phyloP scores from a whole-genome alignment of 805 yeast species.

The Metschnikowia henanensis region DNA sequence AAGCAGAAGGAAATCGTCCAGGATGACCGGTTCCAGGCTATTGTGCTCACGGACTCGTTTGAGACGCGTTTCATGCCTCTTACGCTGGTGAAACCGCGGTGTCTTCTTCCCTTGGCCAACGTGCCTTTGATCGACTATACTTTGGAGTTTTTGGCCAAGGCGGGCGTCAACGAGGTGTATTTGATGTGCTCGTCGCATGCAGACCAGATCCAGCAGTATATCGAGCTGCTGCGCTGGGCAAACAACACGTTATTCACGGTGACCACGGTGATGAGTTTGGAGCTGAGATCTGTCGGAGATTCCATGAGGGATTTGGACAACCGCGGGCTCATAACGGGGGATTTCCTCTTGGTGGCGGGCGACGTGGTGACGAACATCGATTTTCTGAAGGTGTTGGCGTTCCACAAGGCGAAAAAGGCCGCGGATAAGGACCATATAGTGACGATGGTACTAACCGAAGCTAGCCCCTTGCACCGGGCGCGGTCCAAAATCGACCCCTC shows the following conservation, averaged over 20 bases:
- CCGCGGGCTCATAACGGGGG: conserved; percentile 86
- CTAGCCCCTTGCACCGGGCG: conserved; percentile 81
- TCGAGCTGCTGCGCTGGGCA: conserved; percentile 71
- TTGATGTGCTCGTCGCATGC: conserved; percentile 91
- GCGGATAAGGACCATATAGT: conserved; percentile 88
- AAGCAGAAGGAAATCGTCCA: conserved; percentile 59
- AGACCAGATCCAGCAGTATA: conserved; percentile 80
- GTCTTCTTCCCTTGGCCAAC: conserved; percentile 88
- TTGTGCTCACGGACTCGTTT: conserved; percentile 91
- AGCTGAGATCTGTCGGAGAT: conserved; percentile 92
- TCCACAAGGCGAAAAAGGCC: conserved; percentile 69
- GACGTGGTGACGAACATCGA: conserved; percentile 95
- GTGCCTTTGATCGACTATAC: conserved; percentile 95
- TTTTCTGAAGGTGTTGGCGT: conserved; percentile 66
- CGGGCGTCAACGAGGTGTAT: conserved; percentile 87
- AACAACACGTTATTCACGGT: conserved; percentile 80
- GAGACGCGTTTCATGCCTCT: conserved; percentile 92
- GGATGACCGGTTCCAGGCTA: conserved; percentile 85
- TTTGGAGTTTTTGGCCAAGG: conserved; percentile 86
- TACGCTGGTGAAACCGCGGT: conserved; percentile 82
- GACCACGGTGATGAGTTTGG: conserved; percentile 77
- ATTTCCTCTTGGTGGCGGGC: conserved; percentile 87
- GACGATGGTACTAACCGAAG: conserved; percentile 90
- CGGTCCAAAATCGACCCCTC: conserved; percentile 83
- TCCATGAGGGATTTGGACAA: conserved; percentile 95